Evolutionary conservation across 306 rosid species (phyloP).

Genomic region (Malus sylvestris): DNA sequence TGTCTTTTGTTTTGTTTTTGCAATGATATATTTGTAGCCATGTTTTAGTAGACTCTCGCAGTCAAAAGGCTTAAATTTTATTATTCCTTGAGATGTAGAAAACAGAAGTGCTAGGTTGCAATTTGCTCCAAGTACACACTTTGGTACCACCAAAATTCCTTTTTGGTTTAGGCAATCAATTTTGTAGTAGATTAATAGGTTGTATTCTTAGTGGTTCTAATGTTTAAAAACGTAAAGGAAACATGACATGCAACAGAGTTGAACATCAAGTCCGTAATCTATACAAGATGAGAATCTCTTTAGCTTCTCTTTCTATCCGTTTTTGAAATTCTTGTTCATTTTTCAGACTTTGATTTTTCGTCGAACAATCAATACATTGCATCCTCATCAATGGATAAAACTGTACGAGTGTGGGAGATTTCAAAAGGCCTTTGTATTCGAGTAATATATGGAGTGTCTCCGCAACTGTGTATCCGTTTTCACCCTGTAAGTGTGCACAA

Average conservation of each 20-base stretch:
- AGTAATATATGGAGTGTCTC: constrained; percentile 92
- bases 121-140: neutral
- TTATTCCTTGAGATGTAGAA: neutral
- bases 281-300: neutral
- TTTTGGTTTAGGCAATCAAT: neutral
- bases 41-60: neutral
- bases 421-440: constrained; percentile 80
- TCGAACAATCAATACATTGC: constrained; percentile 96
- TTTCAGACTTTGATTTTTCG: constrained; percentile 91
- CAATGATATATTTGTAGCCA: constrained; percentile 1
- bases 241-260: neutral
- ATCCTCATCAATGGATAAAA: constrained; percentile 89
- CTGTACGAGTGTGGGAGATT: constrained; percentile 96
- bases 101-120: neutral
- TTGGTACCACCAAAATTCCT: neutral
- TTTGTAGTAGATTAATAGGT: neutral
- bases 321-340: constrained; percentile 30
- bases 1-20: constrained; percentile 17
- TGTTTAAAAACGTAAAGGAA: neutral
- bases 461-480: constrained; percentile 87
- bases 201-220: neutral
- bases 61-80: neutral
- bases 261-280: neutral
- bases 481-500: constrained; percentile 79
- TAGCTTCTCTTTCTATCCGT: neutral